Conservation (phyloP, 2,329 filamentous ascomycete genomes). For the Pyrenophora teres region DNA sequence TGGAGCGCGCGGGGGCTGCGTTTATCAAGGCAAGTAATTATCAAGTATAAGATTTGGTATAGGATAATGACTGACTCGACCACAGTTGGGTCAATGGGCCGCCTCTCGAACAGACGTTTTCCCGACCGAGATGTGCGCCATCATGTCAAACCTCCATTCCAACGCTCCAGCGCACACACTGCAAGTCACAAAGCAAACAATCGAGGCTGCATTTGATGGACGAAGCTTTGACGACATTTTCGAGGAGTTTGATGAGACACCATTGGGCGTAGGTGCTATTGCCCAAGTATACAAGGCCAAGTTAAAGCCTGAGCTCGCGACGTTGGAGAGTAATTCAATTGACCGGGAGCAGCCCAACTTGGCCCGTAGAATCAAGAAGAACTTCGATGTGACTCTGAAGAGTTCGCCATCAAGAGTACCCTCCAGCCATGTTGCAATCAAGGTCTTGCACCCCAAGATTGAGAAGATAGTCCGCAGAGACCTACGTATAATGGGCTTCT, state of each 20-base stretch:
- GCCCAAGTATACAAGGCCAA: constrained; percentile 98
- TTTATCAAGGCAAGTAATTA: constrained; percentile 80
- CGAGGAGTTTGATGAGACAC: constrained; percentile 88
- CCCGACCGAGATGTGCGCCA: constrained; percentile 84
- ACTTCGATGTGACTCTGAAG: constrained; percentile 85
- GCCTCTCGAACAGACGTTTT: constrained; percentile 97
- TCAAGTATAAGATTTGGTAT: not conserved
- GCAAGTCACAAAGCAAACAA: constrained; percentile 74
- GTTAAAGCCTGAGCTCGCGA: constrained; percentile 76
- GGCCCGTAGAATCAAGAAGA: constrained; percentile 72
- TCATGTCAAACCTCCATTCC: constrained; percentile 95
- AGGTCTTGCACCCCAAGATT: constrained; percentile 90
- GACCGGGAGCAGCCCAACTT: constrained; percentile 60
- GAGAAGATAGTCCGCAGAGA: constrained; percentile 90
- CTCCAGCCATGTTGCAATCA: constrained; percentile 91
- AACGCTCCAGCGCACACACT: constrained; percentile 92
- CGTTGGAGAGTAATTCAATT: constrained; percentile 63
- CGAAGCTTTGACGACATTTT: constrained; percentile 88
- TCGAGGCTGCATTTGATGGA: constrained; percentile 80
- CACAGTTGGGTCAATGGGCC: constrained; percentile 92
- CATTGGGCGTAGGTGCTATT: constrained; percentile 91
- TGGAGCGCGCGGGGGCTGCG: constrained; percentile 92
- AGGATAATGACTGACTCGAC: constrained; percentile 19
- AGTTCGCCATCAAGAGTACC: constrained; percentile 83
- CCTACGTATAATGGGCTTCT: constrained; percentile 90